Percentiles rank a stretch among this genome's conserved stretches.
These are phyloP conservation scores for Thraustochytrium sp. DNA, from an alignment of 352 stramenopile species.

Conservation along the genomic window DNA sequence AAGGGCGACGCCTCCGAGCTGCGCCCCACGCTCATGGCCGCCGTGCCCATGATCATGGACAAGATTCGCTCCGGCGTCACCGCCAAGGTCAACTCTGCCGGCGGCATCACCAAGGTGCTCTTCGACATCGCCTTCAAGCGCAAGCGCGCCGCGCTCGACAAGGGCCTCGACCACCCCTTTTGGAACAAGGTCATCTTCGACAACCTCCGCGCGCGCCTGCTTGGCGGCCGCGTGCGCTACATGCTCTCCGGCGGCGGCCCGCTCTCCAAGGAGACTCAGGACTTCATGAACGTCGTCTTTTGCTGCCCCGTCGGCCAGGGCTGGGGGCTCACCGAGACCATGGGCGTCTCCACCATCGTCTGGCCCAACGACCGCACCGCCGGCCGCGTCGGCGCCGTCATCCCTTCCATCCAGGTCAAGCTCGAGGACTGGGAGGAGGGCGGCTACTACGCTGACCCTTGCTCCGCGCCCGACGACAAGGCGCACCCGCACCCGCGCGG, in stretches of 20 bases:
- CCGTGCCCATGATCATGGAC: constrained; percentile 46
- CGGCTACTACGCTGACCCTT: constrained; percentile 41
- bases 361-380: constrained; percentile 41
- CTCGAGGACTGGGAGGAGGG: constrained; percentile 48
- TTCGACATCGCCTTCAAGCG: constrained; percentile 7
- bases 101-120: constrained; percentile 28
- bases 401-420: constrained; percentile 41
- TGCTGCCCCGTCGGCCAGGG: constrained; percentile 48
- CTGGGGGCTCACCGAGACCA: constrained; percentile 31
- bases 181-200: constrained; percentile 44
- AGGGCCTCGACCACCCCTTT: constrained; percentile 24
- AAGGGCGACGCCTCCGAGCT: constrained; percentile 35
- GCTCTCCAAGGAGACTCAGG: constrained; percentile 41
- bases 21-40: constrained; percentile 44
- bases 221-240: constrained; percentile 42
- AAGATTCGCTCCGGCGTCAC: constrained; percentile 35
- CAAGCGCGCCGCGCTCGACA: background rate
- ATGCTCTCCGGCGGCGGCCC: constrained; percentile 42
- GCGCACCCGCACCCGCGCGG: constrained; percentile 2
- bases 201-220: constrained; percentile 41
- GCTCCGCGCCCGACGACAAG: background rate
- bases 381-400: constrained; percentile 34
- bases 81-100: constrained; percentile 29
- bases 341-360: constrained; percentile 29
- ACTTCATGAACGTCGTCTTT: constrained; percentile 49